Percentiles rank a stretch among this genome's conserved stretches.
Conservation (phyloP, 2,329 filamentous ascomycete genomes). For the Cercospora sp. region DNA sequence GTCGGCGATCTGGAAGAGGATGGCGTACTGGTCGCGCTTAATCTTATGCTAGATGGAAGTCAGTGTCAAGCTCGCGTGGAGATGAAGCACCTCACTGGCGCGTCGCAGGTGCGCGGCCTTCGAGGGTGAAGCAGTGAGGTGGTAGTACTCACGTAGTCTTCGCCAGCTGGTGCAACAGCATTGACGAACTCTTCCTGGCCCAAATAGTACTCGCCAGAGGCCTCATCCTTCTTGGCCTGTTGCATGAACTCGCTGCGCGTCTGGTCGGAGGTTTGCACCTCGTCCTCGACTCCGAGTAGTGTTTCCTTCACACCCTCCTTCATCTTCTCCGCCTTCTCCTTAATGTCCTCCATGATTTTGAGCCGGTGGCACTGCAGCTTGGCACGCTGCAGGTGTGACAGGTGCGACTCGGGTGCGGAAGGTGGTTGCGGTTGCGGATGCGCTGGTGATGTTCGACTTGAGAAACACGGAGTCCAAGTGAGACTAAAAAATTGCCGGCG, state of each 20-base stretch:
- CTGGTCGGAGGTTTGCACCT: not conserved
- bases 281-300: not conserved
- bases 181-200: constrained; percentile 83
- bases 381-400: constrained; percentile 14
- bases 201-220: constrained; percentile 77
- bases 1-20: constrained; percentile 91
- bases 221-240: constrained; percentile 72
- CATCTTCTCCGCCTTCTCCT: constrained; percentile 10
- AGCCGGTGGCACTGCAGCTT: constrained; percentile 36
- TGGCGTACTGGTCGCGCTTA: constrained; percentile 88
- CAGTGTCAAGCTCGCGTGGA: constrained; percentile 10
- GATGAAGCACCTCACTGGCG: not conserved
- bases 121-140: not conserved
- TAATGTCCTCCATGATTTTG: constrained; percentile 40
- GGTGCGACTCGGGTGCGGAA: constrained; percentile 5
- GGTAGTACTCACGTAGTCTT: constrained; percentile 68
- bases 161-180: constrained; percentile 39
- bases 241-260: constrained; percentile 60
- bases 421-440: not conserved
- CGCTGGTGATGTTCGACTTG: not conserved
- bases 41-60: constrained; percentile 78
- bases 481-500: constrained; percentile 1
- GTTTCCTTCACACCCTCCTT: constrained; percentile 13
- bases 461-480: not conserved
- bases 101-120: not conserved